Evolutionary conservation across 495 filamentous ascomycete species (phyloP).

Genomic region (Pseudomonodictys pantanalensis): DNA sequence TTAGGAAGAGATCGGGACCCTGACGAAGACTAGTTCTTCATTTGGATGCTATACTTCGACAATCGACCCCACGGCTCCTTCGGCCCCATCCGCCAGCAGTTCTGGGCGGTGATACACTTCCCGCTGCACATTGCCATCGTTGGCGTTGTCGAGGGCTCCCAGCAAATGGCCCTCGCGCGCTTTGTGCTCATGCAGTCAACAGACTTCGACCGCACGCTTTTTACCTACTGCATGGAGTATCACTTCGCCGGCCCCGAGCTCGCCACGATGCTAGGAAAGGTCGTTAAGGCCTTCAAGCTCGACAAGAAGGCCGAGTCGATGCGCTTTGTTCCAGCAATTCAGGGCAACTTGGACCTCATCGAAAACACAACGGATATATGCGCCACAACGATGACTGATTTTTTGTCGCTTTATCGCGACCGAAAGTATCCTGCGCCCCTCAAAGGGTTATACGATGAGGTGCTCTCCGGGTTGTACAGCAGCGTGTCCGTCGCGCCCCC

Average conservation of each 20-base stretch:
- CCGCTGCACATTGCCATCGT: conserved; percentile 32
- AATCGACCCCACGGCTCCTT: conserved; percentile 32
- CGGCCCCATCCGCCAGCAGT: conserved; percentile 32
- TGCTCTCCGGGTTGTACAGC: no score
- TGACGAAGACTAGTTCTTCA: conserved; percentile 16
- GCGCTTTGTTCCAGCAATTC: no score
- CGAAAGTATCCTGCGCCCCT: no score
- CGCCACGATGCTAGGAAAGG: no score
- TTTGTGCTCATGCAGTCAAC: conserved; percentile 21
- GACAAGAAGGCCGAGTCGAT: no score
- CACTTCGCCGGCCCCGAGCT: conserved; percentile 21
- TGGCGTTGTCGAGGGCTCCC: conserved; percentile 31
- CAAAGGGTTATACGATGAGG: no score
- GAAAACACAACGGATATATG: no score
- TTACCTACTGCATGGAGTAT: conserved; percentile 14
- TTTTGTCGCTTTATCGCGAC: no score
- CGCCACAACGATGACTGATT: no score
- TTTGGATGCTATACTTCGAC: conserved; percentile 33
- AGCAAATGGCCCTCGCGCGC: conserved; percentile 31
- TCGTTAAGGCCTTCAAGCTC: no score
- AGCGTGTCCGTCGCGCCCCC: conserved; percentile 21
- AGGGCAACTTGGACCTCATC: no score
- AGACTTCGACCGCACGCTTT: conserved; percentile 7
- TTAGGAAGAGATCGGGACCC: background rate
- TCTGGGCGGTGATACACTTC: conserved; percentile 33